Conservation (phyloP, 2,329 filamentous ascomycete species). For the Cladorrhinum sp. region DNA sequence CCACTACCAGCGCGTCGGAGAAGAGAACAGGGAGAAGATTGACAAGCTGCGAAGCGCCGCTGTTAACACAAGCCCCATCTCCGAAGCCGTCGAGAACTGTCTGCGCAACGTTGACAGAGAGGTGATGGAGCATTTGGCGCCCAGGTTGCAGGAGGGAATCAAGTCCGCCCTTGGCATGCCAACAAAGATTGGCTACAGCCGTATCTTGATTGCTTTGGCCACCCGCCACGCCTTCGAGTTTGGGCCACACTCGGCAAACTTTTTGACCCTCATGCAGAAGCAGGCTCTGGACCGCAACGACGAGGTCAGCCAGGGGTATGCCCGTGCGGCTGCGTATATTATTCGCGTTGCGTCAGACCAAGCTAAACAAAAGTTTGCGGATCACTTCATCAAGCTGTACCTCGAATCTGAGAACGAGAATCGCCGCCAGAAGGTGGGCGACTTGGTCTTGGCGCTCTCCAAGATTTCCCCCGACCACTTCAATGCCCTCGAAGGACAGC, state of each 20-base stretch:
- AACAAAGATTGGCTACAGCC: slow-evolving; percentile 87
- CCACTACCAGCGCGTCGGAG: slow-evolving; percentile 83
- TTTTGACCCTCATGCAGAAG: slow-evolving; percentile 75
- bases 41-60: slow-evolving; percentile 80
- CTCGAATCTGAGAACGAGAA: slow-evolving; percentile 76
- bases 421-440: slow-evolving; percentile 71
- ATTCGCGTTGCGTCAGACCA: slow-evolving; percentile 57
- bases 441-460: slow-evolving; percentile 77
- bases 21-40: slow-evolving; percentile 82
- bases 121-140: slow-evolving; percentile 72
- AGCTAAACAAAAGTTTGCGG: slow-evolving; percentile 49
- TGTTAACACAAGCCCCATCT: slow-evolving; percentile 83
- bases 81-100: slow-evolving; percentile 86
- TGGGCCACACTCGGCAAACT: slow-evolving; percentile 68
- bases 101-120: slow-evolving; percentile 77
- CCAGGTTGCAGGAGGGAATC: slow-evolving; percentile 72
- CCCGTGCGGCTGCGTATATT: slow-evolving; percentile 81
- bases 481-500: slow-evolving; percentile 66
- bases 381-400: slow-evolving; percentile 65
- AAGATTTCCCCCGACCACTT: slow-evolving; percentile 90
- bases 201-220: slow-evolving; percentile 79
- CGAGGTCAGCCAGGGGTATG: slow-evolving; percentile 87
- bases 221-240: slow-evolving; percentile 76
- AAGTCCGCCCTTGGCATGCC: slow-evolving; percentile 86
- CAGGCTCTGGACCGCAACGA: slow-evolving; percentile 88